Evolutionary conservation across 2,329 filamentous ascomycete species (phyloP).

Genomic region (Colletotrichum cordylinicola): DNA sequence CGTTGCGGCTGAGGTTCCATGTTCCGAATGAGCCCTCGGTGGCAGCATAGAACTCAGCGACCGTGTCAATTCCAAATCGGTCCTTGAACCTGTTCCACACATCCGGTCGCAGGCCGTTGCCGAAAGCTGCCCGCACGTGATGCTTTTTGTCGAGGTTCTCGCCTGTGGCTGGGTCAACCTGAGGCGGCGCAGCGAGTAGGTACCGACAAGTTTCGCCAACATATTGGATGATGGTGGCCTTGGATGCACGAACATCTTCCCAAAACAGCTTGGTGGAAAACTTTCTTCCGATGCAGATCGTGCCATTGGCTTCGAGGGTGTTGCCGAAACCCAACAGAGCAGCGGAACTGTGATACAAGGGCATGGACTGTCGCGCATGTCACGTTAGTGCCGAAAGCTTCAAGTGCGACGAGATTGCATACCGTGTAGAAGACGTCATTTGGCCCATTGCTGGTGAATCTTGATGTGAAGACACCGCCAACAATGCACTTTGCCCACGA

Average conservation of each 20-base stretch:
- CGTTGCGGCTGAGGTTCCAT: conserved; percentile 78
- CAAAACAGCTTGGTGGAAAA: conserved; percentile 83
- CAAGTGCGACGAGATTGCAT: conserved; percentile 31
- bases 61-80: conserved; percentile 75
- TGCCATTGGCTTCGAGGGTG: conserved; percentile 64
- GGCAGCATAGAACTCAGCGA: conserved; percentile 83
- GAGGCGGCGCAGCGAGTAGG: conserved; percentile 70
- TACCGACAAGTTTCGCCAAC: conserved; percentile 90
- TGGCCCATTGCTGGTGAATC: conserved; percentile 62
- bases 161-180: conserved; percentile 67
- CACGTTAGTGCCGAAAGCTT: background rate
- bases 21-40: conserved; percentile 74
- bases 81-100: conserved; percentile 86
- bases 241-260: conserved; percentile 72
- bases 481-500: conserved; percentile 71
- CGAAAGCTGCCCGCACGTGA: conserved; percentile 76
- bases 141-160: conserved; percentile 76
- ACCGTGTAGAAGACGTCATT: conserved; percentile 79
- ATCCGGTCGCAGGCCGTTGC: conserved; percentile 85
- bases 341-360: conserved; percentile 86
- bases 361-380: conserved; percentile 70
- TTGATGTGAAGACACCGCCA: conserved; percentile 55
- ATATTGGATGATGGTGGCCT: conserved; percentile 83
- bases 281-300: conserved; percentile 75
- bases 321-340: conserved; percentile 71